These are phyloP conservation scores for Pseudoperonospora humuli DNA, from an alignment of 352 stramenopile genomes.

Conservation along the genomic window DNA sequence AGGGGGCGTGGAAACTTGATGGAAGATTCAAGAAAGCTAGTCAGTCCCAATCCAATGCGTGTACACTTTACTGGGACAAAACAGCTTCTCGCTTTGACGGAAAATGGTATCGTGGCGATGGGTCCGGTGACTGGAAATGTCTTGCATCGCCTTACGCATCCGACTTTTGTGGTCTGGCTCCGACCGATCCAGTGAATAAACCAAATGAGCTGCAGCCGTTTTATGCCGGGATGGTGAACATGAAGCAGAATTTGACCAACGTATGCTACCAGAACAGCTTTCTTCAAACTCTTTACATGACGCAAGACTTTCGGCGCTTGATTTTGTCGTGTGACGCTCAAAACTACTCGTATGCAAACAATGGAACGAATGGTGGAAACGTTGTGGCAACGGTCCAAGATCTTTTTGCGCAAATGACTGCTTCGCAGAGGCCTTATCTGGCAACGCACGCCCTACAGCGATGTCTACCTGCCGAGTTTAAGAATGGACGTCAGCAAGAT, in stretches of 20 bases:
- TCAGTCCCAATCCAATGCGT: constrained; percentile 65
- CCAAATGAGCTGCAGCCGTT: constrained; percentile 46
- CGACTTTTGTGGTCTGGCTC: constrained; percentile 61
- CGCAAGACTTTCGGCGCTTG: constrained; percentile 67
- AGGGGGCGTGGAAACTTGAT: constrained; percentile 61
- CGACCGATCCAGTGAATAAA: constrained; percentile 30
- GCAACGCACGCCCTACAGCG: constrained; percentile 64
- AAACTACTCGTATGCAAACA: constrained; percentile 29
- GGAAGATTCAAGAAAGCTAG: constrained; percentile 60
- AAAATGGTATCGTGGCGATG: constrained; percentile 82
- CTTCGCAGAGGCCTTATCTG: constrained; percentile 57
- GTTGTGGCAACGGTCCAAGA: constrained; percentile 60
- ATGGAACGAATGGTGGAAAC: constrained; percentile 21
- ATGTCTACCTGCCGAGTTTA: constrained; percentile 64
- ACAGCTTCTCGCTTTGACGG: constrained; percentile 56
- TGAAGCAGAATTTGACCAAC: constrained; percentile 86
- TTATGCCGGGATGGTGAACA: constrained; percentile 83
- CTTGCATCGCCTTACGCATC: constrained; percentile 34
- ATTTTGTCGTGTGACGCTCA: constrained; percentile 52
- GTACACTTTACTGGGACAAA: constrained; percentile 57
- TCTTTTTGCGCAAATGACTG: constrained; percentile 63
- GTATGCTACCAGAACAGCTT: constrained; percentile 90
- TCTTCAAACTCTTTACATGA: constrained; percentile 83
- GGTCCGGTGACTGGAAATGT: constrained; percentile 76
- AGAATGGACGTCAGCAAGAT: constrained; percentile 78